phyloP scores from a whole-genome alignment of 1,139 yeast genomes.

The Suhomyces chickasaworum region DNA sequence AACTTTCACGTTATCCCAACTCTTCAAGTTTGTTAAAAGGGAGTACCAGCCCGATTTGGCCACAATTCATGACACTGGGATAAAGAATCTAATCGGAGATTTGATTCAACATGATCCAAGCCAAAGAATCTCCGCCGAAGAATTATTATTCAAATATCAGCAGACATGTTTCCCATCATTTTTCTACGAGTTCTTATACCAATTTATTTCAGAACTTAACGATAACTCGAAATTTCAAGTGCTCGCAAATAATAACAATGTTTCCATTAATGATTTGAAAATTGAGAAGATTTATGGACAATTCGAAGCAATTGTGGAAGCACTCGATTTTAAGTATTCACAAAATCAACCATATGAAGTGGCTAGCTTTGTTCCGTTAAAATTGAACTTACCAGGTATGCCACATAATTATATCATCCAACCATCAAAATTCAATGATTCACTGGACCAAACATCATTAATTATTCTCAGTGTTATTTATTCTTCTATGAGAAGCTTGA shows the following conservation, averaged over 20 bases:
- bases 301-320: constrained; percentile 53
- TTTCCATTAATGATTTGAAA: constrained; percentile 55
- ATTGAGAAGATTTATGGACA: constrained; percentile 59
- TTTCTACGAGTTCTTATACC: constrained; percentile 71
- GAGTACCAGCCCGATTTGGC: constrained; percentile 66
- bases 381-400: constrained; percentile 54
- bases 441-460: constrained; percentile 55
- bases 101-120: constrained; percentile 68
- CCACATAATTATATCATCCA: constrained; percentile 45
- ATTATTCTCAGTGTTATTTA: constrained; percentile 65
- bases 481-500: constrained; percentile 66
- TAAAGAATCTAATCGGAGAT: constrained; percentile 56
- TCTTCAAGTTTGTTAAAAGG: constrained; percentile 76
- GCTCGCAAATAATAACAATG: constrained; percentile 23
- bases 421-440: constrained; percentile 28
- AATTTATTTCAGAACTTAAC: constrained; percentile 54
- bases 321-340: constrained; percentile 46
- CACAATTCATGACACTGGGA: constrained; percentile 50
- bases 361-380: constrained; percentile 33
- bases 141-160: constrained; percentile 53
- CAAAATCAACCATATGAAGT: constrained; percentile 10
- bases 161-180: constrained; percentile 64
- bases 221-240: constrained; percentile 24
- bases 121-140: constrained; percentile 57
- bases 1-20: constrained; percentile 79